Conservation (phyloP, 2,329 filamentous ascomycete genomes). For the Alternaria incomplexa region DNA sequence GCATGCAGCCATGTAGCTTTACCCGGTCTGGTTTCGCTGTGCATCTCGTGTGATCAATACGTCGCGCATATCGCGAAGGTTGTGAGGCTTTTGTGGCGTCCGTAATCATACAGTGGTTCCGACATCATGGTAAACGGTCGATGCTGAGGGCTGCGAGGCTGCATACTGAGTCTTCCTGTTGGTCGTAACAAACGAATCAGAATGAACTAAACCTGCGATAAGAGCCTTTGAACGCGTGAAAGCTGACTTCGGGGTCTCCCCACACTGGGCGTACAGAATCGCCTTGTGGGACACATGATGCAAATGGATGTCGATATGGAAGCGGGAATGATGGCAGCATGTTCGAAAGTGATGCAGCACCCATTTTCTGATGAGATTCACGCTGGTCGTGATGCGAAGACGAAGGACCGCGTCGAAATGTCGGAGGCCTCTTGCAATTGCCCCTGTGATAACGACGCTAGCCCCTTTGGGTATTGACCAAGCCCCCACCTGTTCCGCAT, state of each 20-base stretch:
- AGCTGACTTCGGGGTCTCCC: background rate
- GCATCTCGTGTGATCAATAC: background rate
- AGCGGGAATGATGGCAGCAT: accelerated
- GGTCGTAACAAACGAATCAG: background rate
- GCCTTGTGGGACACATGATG: background rate
- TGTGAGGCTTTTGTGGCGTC: background rate
- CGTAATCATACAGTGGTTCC: background rate
- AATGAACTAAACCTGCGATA: background rate
- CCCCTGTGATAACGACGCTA: background rate
- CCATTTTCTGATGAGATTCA: background rate
- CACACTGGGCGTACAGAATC: background rate
- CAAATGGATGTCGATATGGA: background rate
- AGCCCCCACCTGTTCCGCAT: background rate
- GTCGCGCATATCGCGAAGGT: background rate
- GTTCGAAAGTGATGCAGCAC: background rate
- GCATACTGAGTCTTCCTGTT: background rate
- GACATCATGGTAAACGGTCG: background rate
- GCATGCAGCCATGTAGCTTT: background rate
- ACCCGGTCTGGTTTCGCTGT: background rate
- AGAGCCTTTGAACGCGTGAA: background rate
- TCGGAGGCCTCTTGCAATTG: background rate
- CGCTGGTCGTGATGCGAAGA: background rate
- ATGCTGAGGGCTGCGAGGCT: background rate
- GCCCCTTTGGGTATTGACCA: background rate
- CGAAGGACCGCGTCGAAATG: accelerated